Conservation (phyloP, 441 rosid species). For the Erysimum pusillum region DNA sequence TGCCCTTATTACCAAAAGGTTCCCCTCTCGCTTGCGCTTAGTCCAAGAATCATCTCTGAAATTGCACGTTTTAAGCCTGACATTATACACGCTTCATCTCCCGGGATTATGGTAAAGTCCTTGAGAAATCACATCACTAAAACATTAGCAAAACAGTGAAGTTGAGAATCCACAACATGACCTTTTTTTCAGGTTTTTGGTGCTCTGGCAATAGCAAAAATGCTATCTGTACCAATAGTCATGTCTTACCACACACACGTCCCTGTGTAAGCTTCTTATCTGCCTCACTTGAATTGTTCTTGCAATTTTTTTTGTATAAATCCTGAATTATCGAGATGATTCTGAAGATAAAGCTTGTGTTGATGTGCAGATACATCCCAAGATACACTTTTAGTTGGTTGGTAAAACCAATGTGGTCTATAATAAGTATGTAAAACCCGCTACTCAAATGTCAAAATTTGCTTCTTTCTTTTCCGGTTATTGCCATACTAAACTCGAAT, state of each 20-base stretch:
- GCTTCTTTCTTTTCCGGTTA: background rate
- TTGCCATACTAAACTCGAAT: conserved; percentile 22
- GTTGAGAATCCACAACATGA: background rate
- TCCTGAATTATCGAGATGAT: background rate
- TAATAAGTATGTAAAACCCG: conserved; percentile 70
- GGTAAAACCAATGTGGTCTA: conserved; percentile 96
- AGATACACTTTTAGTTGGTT: conserved; percentile 98
- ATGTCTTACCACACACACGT: conserved; percentile 99
- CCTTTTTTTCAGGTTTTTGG: conserved; percentile 78
- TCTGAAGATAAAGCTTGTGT: conserved; percentile 29
- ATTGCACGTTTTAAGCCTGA: conserved; percentile 98
- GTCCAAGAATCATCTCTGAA: conserved; percentile 97
- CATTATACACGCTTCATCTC: conserved; percentile 96
- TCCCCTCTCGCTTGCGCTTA: conserved; percentile 94
- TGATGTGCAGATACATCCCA: conserved; percentile 82
- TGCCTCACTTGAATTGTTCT: background rate
- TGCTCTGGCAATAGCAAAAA: conserved; percentile 86
- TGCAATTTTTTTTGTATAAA: background rate
- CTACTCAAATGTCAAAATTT: background rate
- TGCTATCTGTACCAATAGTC: conserved; percentile 87
- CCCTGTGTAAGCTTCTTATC: conserved; percentile 82
- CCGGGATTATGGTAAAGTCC: conserved; percentile 85
- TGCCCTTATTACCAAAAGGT: conserved; percentile 96
- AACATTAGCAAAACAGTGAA: background rate
- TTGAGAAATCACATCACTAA: conserved; percentile 1